Evolutionary conservation across 2,329 filamentous ascomycete species (phyloP).

Genomic region (Emergomyces pasteurianus): DNA sequence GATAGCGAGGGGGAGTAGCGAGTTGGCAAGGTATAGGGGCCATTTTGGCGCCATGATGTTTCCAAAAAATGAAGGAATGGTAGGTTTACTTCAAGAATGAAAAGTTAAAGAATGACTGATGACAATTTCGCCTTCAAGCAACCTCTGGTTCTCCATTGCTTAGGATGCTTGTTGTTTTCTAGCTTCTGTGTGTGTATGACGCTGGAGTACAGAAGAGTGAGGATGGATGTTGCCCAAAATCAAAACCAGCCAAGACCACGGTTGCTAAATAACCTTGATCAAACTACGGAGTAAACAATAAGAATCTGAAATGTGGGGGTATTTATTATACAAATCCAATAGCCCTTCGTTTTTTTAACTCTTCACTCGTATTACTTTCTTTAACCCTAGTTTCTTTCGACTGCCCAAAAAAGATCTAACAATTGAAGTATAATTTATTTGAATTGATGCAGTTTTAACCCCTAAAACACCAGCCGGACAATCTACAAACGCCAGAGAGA

Average conservation of each 20-base stretch:
- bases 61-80: not conserved
- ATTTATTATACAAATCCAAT: not conserved
- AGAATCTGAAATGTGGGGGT: not conserved
- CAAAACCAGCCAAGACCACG: not conserved
- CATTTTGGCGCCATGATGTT: constrained; percentile 13
- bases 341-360: not conserved
- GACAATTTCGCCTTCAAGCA: not conserved
- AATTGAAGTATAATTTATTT: not conserved
- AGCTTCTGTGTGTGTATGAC: not conserved
- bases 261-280: too few relatives aligned
- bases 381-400: not conserved
- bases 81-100: not conserved
- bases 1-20: constrained; percentile 65
- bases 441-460: too few relatives aligned
- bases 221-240: not conserved
- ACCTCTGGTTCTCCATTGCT: not conserved
- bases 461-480: not conserved
- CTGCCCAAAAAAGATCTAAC: not conserved
- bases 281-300: not conserved
- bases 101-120: not conserved
- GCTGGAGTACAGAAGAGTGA: too few relatives aligned
- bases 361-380: too few relatives aligned
- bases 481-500: not conserved
- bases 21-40: constrained; percentile 19
- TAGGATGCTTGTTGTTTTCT: not conserved